A percentile compares a stretch with the other conserved stretches of the same genome.
phyloP scores from a whole-genome alignment of 768 basidiomycete species.

The Rhodotorula graminis region DNA sequence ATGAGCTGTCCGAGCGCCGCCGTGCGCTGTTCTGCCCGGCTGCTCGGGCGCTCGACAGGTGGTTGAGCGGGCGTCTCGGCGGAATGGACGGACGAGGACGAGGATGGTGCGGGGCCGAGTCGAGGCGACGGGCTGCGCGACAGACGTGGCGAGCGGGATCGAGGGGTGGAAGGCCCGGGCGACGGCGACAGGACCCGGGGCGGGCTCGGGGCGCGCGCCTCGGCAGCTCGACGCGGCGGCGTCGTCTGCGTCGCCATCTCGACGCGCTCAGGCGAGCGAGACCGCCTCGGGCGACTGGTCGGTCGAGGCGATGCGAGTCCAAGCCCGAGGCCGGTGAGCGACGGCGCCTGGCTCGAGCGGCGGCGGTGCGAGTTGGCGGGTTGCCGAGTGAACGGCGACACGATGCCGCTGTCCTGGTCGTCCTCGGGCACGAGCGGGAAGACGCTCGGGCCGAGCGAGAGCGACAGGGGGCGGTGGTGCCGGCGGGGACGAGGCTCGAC shows the following conservation, averaged over 20 bases:
- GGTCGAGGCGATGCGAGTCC: background rate
- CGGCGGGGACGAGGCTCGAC: slow-evolving; percentile 12
- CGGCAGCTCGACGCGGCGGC: background rate
- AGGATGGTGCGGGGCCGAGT: background rate
- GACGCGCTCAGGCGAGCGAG: background rate
- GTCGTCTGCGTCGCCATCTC: slow-evolving; percentile 1
- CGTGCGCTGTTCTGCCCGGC: slow-evolving; percentile 30
- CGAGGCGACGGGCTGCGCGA: slow-evolving; percentile 11
- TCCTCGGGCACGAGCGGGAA: slow-evolving; percentile 32
- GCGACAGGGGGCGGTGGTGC: slow-evolving; percentile 31
- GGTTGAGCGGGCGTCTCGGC: background rate
- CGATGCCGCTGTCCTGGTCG: background rate
- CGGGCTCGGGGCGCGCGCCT: background rate
- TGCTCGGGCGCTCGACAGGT: background rate
- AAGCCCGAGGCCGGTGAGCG: background rate
- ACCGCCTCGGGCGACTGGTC: background rate
- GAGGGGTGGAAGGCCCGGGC: background rate
- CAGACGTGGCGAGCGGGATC: background rate
- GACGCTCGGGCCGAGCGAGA: slow-evolving; percentile 34
- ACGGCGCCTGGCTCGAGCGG: slow-evolving; percentile 6
- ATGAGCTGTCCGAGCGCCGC: slow-evolving; percentile 46
- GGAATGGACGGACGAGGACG: background rate
- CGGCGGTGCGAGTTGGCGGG: slow-evolving; percentile 9
- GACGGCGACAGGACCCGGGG: background rate
- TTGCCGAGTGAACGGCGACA: slow-evolving; percentile 18